Evolutionary conservation across 495 filamentous ascomycete species (phyloP).

Genomic region (Cercophora scortea): DNA sequence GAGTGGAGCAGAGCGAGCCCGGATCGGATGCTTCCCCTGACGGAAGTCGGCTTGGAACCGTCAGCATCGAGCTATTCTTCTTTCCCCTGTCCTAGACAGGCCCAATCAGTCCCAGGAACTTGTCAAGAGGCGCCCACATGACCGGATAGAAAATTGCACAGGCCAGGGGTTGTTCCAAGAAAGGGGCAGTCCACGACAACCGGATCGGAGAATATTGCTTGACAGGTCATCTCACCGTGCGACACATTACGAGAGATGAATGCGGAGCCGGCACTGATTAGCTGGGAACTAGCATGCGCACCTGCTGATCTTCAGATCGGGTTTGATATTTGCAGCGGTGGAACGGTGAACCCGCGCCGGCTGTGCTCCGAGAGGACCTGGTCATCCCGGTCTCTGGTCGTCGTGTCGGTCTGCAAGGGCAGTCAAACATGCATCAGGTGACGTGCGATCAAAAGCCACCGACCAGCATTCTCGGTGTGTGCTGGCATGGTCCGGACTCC

Average conservation of each 20-base stretch:
- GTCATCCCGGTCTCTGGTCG: too few species aligned
- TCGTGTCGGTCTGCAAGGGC: not conserved
- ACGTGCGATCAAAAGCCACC: not conserved
- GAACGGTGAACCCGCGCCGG: too few species aligned
- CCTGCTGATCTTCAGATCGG: not conserved
- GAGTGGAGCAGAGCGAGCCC: not conserved
- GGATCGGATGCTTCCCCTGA: too few species aligned
- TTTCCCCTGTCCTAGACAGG: too few species aligned
- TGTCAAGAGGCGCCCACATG: not conserved
- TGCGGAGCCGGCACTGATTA: not conserved
- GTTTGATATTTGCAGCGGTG: too few species aligned
- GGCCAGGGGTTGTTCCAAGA: not conserved
- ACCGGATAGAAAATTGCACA: not conserved
- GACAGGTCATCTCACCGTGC: not conserved
- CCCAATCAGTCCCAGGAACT: not conserved
- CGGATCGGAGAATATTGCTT: not conserved
- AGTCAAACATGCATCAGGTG: not conserved
- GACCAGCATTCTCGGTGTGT: not conserved
- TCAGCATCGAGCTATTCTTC: too few species aligned
- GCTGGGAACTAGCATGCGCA: not conserved
- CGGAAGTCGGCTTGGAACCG: too few species aligned
- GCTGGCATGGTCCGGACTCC: not conserved
- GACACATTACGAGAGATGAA: slow-evolving; percentile 9
- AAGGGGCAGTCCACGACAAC: not conserved
- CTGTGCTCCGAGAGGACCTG: too few species aligned